These are phyloP conservation scores for Forsythia suspensa DNA, from an alignment of 257 asterid genomes.

Conservation along the genomic window DNA sequence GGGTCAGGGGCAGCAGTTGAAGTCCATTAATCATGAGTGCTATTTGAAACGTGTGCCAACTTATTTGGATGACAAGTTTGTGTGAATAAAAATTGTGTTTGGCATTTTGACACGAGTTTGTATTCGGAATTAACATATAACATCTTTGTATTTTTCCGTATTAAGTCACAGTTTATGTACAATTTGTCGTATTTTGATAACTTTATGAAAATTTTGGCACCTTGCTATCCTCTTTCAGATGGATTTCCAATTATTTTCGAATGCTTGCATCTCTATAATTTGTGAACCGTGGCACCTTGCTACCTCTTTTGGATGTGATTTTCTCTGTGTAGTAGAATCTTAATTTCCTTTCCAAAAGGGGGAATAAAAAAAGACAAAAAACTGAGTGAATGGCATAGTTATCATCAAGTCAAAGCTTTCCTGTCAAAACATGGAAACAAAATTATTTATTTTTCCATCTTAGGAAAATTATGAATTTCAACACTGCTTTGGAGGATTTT, in stretches of 20 bases:
- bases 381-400: neutral
- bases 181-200: no score
- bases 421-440: neutral
- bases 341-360: neutral
- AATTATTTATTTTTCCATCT: conserved; percentile 8
- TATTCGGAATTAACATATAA: neutral
- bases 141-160: neutral
- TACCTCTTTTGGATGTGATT: neutral
- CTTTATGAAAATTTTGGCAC: neutral
- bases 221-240: neutral
- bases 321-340: neutral
- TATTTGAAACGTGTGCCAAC: neutral
- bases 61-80: neutral
- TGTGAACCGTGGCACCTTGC: neutral
- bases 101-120: neutral
- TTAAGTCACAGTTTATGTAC: neutral
- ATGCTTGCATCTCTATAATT: no score
- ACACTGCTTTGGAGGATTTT: conserved; percentile 3
- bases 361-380: no score
- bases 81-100: neutral
- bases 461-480: conserved; percentile 5
- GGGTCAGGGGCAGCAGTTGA: neutral
- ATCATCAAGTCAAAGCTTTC: conserved; percentile 10
- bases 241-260: no score
- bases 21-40: neutral